Evolutionary conservation across 2,329 filamentous ascomycete species (phyloP).

Genomic region (Colletotrichum spinosum): DNA sequence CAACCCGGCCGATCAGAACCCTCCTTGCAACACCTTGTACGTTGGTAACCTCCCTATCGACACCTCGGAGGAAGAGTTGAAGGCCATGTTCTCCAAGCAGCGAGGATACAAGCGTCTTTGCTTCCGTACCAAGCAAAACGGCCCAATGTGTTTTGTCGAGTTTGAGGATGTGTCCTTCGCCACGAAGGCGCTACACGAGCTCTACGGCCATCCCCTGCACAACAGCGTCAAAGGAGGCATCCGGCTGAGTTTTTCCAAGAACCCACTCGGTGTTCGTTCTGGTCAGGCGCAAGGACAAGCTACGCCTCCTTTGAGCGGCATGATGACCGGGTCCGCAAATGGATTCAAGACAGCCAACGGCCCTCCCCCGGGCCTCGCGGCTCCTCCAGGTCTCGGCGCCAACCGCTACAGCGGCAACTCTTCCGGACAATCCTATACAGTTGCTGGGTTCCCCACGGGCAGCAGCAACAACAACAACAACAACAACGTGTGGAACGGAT

Average conservation of each 20-base stretch:
- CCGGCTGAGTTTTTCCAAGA: conserved; percentile 96
- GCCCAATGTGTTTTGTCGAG: conserved; percentile 98
- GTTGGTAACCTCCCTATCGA: conserved; percentile 96
- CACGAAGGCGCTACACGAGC: conserved; percentile 88
- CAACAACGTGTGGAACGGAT: conserved; percentile 37
- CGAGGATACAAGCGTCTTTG: conserved; percentile 95
- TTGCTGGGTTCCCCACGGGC: conserved; percentile 37
- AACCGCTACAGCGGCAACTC: conserved; percentile 42
- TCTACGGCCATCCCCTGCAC: conserved; percentile 88
- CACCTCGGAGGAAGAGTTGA: conserved; percentile 94
- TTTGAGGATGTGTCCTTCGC: conserved; percentile 95
- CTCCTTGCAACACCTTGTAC: conserved; percentile 97
- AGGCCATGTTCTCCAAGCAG: conserved; percentile 91
- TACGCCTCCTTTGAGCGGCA: conserved; percentile 65
- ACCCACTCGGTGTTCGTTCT: conserved; percentile 91
- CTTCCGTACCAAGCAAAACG: conserved; percentile 94
- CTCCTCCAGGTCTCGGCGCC: conserved; percentile 75
- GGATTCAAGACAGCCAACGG: conserved; percentile 77
- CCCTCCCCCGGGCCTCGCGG: conserved; percentile 83
- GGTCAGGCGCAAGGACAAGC: conserved; percentile 69
- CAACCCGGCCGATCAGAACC: conserved; percentile 96
- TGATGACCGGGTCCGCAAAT: conserved; percentile 64
- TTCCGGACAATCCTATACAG: conserved; percentile 32
- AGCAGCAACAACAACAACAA: conserved; percentile 40
- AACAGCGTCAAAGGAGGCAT: conserved; percentile 97